Evolutionary conservation across 306 rosid genomes (phyloP), one percentile per base, ranked within the genome.

Genomic region (Macrotyloma uniflorum): DNA sequence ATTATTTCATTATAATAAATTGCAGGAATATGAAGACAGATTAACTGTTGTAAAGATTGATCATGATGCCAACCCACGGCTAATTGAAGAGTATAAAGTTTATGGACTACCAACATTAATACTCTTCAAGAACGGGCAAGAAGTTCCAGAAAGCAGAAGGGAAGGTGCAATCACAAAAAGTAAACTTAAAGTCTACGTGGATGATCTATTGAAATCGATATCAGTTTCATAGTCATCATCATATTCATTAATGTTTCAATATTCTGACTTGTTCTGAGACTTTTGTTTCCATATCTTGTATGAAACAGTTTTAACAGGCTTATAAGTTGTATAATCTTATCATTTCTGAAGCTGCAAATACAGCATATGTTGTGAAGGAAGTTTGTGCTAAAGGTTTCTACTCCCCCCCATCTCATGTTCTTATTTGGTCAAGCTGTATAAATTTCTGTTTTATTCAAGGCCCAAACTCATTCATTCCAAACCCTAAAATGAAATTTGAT

Each of bases 81-180:
- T 93, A 47, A 89, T 93, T 54, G 81, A 87, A 83, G 93, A 93
- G 77, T 89, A 87, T 82, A 89, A 87, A 79, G 93, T 93, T 59
- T 93, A 91, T 36, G 98, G 98, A 65, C 79, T 93, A 67, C 97
- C 98, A 35, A 64, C 92, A 38, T 83, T 93, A 80, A 87, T 93
- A 64, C 90, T 93, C 58, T 93, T 93, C 88, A 87, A 83, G 82
- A 80, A 91, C 16, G 97, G 98, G 76, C 49, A 80, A 83, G 97
- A 88, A 84, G 89, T 93, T 63, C 91, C 91, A 43, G 88, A 85
- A 81, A 93, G 98, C 86, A 87, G 95, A 77, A 89, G 87, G 87
- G 98, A 91, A 86, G 98, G 97, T 33, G 97, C 98, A 47, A 91
- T 91, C 43, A 81, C 98, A 22, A 93, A 93, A 82, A 86, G 8